Percentiles rank a stretch among this genome's conserved stretches.
phyloP scores from a whole-genome alignment of 495 filamentous ascomycete genomes.

The Neurospora sp. region DNA sequence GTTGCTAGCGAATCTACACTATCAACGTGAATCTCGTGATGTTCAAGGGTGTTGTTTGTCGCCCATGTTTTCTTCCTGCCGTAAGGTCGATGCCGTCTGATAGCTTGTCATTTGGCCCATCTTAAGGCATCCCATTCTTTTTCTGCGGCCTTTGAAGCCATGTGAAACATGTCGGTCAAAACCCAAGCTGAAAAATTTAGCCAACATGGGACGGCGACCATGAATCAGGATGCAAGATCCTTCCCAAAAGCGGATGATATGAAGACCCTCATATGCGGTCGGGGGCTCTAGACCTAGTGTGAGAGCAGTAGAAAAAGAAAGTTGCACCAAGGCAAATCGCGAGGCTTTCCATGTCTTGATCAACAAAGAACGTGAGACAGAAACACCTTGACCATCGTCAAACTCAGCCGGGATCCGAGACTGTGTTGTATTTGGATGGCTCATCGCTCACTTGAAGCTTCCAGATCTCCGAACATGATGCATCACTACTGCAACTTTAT shows the following conservation, averaged over 20 bases:
- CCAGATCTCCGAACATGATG: not conserved
- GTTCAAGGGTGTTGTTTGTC: too few relatives aligned
- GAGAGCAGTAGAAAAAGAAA: not conserved
- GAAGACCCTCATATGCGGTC: not conserved
- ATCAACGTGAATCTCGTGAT: too few relatives aligned
- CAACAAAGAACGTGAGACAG: not conserved
- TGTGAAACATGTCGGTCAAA: not conserved
- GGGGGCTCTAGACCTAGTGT: not conserved
- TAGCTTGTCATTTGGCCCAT: not conserved
- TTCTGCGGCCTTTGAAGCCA: not conserved
- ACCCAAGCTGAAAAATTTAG: not conserved
- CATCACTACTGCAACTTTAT: not conserved
- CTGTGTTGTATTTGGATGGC: not conserved
- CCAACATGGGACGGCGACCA: not conserved
- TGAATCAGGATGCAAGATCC: not conserved
- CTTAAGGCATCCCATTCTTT: not conserved
- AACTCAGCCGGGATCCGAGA: not conserved
- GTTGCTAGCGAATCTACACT: not conserved
- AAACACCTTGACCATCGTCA: not conserved
- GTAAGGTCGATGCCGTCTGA: not conserved
- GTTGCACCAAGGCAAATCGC: not conserved
- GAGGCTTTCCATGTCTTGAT: not conserved
- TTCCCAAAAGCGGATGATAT: not conserved
- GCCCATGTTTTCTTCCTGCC: not conserved
- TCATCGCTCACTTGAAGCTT: not conserved